Conservation (phyloP, 2,329 filamentous ascomycete species). For the Fusarium brevicatenulatum region DNA sequence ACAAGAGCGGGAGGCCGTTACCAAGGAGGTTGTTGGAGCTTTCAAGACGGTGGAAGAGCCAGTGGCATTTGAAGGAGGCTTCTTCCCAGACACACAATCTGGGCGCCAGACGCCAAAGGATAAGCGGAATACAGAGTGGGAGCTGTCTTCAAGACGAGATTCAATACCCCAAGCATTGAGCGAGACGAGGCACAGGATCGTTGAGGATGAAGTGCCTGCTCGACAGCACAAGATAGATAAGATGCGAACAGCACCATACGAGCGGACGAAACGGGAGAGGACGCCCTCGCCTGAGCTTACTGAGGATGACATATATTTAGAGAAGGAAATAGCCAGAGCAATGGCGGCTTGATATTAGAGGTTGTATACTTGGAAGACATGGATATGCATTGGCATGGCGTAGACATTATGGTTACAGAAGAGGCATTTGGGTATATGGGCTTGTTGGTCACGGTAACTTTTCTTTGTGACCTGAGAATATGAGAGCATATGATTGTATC, state of each 20-base stretch:
- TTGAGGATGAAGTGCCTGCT: not conserved
- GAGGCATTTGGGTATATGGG: conserved; percentile 3
- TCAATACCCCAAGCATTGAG: not conserved
- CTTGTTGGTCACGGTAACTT: not conserved
- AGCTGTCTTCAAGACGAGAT: conserved; percentile 10
- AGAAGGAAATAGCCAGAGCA: conserved; percentile 34
- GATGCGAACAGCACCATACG: not conserved
- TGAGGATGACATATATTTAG: conserved; percentile 27
- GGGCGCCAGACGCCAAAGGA: conserved; percentile 9
- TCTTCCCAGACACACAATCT: conserved; percentile 9
- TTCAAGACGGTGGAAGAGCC: conserved; percentile 34
- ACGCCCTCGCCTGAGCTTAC: conserved; percentile 11
- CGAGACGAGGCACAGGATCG: conserved; percentile 14
- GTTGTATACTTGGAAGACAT: conserved; percentile 3
- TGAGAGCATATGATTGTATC: conserved; percentile 5
- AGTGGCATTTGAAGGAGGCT: conserved; percentile 21
- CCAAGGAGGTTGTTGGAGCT: conserved; percentile 29
- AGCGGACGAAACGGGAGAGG: conserved; percentile 15
- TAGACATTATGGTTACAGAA: conserved; percentile 8
- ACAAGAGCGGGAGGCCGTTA: conserved; percentile 32
- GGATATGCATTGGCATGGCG: conserved; percentile 12
- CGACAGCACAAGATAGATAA: not conserved
- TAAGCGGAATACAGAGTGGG: conserved; percentile 21
- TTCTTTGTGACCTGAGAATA: not conserved
- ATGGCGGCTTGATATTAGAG: conserved; percentile 32